These are phyloP conservation scores for Hibiscus tridactylites DNA, from an alignment of 345 rosid genomes.

Conservation along the genomic window DNA sequence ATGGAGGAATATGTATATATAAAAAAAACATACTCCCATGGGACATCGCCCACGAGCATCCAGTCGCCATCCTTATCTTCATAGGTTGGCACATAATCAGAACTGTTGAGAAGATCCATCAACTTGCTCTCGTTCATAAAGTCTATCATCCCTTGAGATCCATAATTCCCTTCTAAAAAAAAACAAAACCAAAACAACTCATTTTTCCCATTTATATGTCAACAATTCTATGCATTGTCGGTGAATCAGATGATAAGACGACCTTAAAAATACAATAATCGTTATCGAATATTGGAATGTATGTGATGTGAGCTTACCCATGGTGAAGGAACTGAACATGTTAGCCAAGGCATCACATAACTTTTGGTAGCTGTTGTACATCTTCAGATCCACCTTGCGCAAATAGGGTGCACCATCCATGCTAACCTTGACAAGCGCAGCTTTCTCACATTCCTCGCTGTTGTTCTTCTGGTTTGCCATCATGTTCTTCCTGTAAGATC, in stretches of 20 bases:
- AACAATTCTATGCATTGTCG: no score
- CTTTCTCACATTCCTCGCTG: conserved; percentile 27
- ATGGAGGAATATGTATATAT: background rate
- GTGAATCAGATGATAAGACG: no score
- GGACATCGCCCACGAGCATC: conserved; percentile 99
- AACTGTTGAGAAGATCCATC: conserved; percentile 80
- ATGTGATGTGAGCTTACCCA: conserved; percentile 37
- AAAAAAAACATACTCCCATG: conserved; percentile 72
- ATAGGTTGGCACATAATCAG: conserved; percentile 89
- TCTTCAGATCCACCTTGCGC: conserved; percentile 88
- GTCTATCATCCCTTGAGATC: conserved; percentile 81
- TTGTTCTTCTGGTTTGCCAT: conserved; percentile 57
- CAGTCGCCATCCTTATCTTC: conserved; percentile 97
- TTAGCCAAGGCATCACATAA: conserved; percentile 81
- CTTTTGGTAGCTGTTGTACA: conserved; percentile 76
- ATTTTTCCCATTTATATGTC: background rate
- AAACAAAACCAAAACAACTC: background rate
- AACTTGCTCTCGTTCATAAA: conserved; percentile 93
- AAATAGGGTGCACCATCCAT: conserved; percentile 98
- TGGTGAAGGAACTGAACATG: conserved; percentile 95
- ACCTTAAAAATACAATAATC: no score
- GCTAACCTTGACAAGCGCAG: conserved; percentile 83
- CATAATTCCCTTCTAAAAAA: conserved; percentile 39
- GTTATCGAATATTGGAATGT: background rate
- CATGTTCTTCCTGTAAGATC: conserved; percentile 81